Percentiles rank a stretch among this genome's conserved stretches.
Evolutionary conservation across 345 rosid genomes (phyloP).

Genomic region (Hevea brasiliensis): DNA sequence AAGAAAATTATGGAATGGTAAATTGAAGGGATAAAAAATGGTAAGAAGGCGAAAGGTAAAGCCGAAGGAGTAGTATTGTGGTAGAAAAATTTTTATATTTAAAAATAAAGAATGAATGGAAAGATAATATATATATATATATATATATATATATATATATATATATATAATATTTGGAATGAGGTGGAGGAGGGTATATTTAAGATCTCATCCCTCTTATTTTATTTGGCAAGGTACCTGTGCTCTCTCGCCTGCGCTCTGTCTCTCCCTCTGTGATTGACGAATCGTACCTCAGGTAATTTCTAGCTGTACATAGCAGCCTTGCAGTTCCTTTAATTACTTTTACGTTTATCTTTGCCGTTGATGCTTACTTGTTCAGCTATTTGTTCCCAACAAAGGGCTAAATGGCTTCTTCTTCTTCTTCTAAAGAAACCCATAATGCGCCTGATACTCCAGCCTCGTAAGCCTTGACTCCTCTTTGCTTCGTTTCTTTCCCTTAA

Average conservation of each 20-base stretch:
- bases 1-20: no score
- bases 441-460: constrained; percentile 11
- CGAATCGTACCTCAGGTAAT: constrained; percentile 2
- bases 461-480: constrained; percentile 1
- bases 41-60: no score
- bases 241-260: neutral
- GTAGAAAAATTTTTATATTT: no score
- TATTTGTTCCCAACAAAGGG: neutral
- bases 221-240: no score
- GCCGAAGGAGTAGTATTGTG: no score
- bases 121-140: no score
- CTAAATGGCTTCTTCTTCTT: constrained; percentile 11
- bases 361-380: neutral
- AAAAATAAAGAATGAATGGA: no score
- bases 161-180: no score
- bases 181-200: no score
- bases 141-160: no score
- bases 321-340: neutral
- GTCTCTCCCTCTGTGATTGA: neutral
- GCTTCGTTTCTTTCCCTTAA: neutral
- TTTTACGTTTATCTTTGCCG: neutral
- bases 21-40: no score
- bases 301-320: neutral
- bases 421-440: constrained; percentile 19
- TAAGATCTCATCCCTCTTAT: no score